A percentile compares a stretch with the other conserved stretches of the same genome.
These are phyloP conservation scores for Pelagophyceae sp. DNA, from an alignment of 352 stramenopile species.

Conservation along the genomic window DNA sequence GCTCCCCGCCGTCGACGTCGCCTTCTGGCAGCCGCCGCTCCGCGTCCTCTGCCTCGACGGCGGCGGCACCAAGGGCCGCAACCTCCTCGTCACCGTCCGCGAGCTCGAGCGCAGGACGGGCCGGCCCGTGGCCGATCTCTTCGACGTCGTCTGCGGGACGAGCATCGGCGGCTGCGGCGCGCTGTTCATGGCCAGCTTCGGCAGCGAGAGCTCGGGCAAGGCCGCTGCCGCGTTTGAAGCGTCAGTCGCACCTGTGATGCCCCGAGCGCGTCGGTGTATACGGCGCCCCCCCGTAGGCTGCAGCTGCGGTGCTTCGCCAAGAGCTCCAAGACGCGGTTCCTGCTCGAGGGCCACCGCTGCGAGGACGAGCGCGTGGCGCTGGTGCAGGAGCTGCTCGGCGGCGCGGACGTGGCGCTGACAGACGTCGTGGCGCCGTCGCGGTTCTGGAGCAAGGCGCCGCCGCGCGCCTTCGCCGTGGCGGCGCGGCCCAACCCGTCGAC, in stretches of 20 bases:
- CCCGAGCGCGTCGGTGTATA: too few species aligned
- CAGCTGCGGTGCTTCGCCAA: neutral
- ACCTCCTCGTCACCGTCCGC: neutral
- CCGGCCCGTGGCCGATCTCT: neutral
- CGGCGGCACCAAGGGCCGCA: neutral
- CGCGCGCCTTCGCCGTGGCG: neutral
- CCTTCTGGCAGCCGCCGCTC: neutral
- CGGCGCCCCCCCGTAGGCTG: too few species aligned
- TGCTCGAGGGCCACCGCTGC: neutral
- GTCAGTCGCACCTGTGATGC: too few species aligned
- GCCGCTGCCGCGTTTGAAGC: neutral
- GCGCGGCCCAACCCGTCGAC: neutral
- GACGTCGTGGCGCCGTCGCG: neutral
- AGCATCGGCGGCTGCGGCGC: constrained; percentile 8
- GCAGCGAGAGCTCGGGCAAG: neutral
- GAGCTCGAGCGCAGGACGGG: neutral
- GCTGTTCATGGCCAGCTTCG: neutral
- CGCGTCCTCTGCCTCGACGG: constrained; percentile 11
- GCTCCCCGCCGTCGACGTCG: neutral
- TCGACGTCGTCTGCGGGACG: constrained; percentile 19
- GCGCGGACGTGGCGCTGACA: neutral
- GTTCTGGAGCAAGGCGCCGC: too few species aligned
- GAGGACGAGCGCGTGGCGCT: neutral
- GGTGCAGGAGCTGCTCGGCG: neutral
- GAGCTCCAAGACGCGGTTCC: neutral